Base-by-base conservation (phyloP, 2,329 filamentous ascomycete species). In the Stagonosporopsis chrysanthemi region DNA sequence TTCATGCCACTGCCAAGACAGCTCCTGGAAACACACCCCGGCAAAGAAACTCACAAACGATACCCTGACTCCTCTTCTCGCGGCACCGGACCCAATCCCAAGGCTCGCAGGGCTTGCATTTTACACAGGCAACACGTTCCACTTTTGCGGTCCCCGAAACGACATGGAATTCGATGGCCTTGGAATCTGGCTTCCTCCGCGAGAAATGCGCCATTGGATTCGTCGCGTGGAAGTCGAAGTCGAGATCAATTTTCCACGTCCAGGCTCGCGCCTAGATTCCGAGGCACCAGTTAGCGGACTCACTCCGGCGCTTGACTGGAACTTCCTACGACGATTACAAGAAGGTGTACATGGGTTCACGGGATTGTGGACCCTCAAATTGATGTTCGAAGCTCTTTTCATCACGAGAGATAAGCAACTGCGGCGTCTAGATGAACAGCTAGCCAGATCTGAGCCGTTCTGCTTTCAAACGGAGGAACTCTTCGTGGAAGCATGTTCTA, bases 71-170 rank as follows among this genome's bases (percentile, higher is more conserved):
- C 46, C 46, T 9, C 29, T 33, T 8, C 19, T 35, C 1, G 39
- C 14, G 26, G 24, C 46, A 8, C 28, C 46, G 1, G 2, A 35
- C 1, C 38, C 46, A 9, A 41, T 42, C 9, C 38, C 38, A 17
- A 41, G 38, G 22, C 38, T 50, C 19, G 46, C 46, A 29, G 38
- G 41, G 22, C 23, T 26, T 15, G 38, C 39, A 6, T 50, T 50
- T 19, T 50, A 41, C 19, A 26, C 14, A 15, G 17, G 14, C 14
- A 50, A 50, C 28, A 26, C 28, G 5, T 41, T 42, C 19, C 46
- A 42, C 19, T 11, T 50, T 15, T 50, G 36, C 12, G 38, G 39
- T n/a, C 38, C 38, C 17, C 46, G 29, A 19, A 24, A 29, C 6
- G 38, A 42, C 7, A 35, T 33, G 15, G 2, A 11, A 1, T 42